These are phyloP conservation scores for Penicillium antarcticum DNA, from an alignment of 495 filamentous ascomycete species.

Conservation along the genomic window DNA sequence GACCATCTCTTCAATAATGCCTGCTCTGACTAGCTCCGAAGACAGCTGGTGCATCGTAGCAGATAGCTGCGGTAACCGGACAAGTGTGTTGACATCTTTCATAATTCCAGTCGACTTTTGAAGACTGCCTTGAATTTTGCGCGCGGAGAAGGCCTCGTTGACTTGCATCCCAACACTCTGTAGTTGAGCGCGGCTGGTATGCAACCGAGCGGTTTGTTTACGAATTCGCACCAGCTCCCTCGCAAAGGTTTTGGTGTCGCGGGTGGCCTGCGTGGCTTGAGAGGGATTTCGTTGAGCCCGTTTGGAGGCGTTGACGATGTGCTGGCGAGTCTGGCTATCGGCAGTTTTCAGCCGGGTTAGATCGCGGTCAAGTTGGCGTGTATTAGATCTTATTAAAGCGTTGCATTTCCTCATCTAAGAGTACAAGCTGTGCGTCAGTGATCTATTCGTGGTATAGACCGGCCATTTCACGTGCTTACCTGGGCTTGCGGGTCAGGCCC, in stretches of 20 bases:
- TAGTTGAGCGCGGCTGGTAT: constrained; percentile 86
- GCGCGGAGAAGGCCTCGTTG: constrained; percentile 90
- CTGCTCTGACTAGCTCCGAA: constrained; percentile 84
- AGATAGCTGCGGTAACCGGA: constrained; percentile 80
- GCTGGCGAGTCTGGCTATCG: constrained; percentile 81
- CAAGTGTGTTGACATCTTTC: constrained; percentile 89
- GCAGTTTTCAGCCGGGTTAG: constrained; percentile 68
- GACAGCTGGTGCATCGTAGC: constrained; percentile 88
- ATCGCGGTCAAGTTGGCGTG: constrained; percentile 93
- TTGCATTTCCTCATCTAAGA: constrained; percentile 92
- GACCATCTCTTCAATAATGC: constrained; percentile 98
- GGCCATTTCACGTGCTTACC: constrained; percentile 42
- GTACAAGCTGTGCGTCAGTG: constrained; percentile 1
- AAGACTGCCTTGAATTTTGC: constrained; percentile 95
- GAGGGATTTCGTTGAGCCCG: constrained; percentile 75
- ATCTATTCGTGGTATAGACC: not conserved
- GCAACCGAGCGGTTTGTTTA: constrained; percentile 66
- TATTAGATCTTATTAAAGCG: constrained; percentile 81
- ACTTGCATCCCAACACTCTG: constrained; percentile 97
- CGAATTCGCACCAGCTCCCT: constrained; percentile 82
- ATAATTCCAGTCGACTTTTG: constrained; percentile 85
- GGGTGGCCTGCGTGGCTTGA: constrained; percentile 68
- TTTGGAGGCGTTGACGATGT: constrained; percentile 74
- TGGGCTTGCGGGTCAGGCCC: constrained; percentile 91
- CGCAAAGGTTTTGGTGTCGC: constrained; percentile 82